phyloP scores from a whole-genome alignment of 257 asterid genomes.

The Jacaranda copaia region DNA sequence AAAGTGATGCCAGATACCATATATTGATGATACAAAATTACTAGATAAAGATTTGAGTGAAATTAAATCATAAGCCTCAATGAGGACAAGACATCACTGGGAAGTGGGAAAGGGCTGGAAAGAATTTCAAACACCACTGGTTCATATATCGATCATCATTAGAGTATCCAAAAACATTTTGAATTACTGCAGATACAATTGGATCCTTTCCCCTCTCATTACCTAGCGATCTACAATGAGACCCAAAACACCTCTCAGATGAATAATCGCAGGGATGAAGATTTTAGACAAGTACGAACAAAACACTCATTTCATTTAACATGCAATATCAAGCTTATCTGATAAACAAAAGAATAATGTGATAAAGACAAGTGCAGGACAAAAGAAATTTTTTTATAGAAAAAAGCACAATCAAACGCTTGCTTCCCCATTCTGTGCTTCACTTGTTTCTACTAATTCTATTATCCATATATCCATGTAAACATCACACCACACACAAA shows the following conservation, averaged over 20 bases:
- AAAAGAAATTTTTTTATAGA: background rate
- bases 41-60: too few species aligned
- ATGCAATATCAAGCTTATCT: too few species aligned
- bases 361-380: background rate
- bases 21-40: too few species aligned
- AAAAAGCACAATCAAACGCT: background rate
- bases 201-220: too few species aligned
- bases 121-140: constrained; percentile 66
- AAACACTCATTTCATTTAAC: background rate
- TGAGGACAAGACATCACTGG: too few species aligned
- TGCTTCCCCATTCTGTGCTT: background rate
- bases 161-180: constrained; percentile 73
- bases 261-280: background rate
- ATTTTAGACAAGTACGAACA: background rate
- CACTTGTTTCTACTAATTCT: background rate
- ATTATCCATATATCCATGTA: constrained; percentile 2
- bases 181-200: too few species aligned
- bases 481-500: background rate
- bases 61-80: too few species aligned
- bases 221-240: too few species aligned
- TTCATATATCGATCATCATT: constrained; percentile 71
- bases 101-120: constrained; percentile 54
- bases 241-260: constrained; percentile 13
- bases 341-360: too few species aligned
- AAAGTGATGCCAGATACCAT: too few species aligned